Evolutionary conservation across 2,329 filamentous ascomycete genomes (phyloP), one percentile per base, ranked within the genome.

Genomic region (Beauveria asiatica): DNA sequence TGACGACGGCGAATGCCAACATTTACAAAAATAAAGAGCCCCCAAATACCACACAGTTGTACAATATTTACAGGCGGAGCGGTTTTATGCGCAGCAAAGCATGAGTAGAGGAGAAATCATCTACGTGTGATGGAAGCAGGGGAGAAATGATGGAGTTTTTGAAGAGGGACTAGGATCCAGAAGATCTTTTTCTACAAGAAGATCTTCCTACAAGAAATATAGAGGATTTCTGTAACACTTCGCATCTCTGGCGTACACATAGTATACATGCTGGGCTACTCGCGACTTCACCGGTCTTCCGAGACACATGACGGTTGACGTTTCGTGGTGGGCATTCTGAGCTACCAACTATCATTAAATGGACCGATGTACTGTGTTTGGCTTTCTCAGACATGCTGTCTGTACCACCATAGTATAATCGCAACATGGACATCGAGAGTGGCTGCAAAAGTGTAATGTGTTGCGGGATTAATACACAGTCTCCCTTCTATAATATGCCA

Each of bases 31-130:
- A 49, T 44, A 21, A 30, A 41, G 37, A 42, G 42, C 37, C 25
- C 39, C n/a, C 59, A 45, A 46, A 42, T 42, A 54, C 56, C 55
- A 49, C 55, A 58, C 48, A 58, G 46, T 51, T 62, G 56, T 58
- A 58, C 56, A 58, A 58, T 58, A 93, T 61, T 89, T 87, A 90
- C 90, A 45, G 86, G 87, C 1, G 84, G 84, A 25, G 85, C 88
- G 6, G 92, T 91, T 69, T 87, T 81, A 63, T 88, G 86, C 13
- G 91, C 88, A 8, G 92, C 92, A 53, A 37, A 37, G 89, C 86
- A 5, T 97, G 78, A 1, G 92, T 91, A 57, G 87, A 27, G 11
- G 54, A 57, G 44, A 51, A 27, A 44, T 42, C 48, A 33, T 44
- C 42, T 44, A 52, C 39, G 39, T 51, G 39, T 58, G 37, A 44